A percentile compares a stretch with the other conserved stretches of the same genome.
Evolutionary conservation across 1,284 basidiomycete species (phyloP).

Genomic region (Pseudozyma thailandica): DNA sequence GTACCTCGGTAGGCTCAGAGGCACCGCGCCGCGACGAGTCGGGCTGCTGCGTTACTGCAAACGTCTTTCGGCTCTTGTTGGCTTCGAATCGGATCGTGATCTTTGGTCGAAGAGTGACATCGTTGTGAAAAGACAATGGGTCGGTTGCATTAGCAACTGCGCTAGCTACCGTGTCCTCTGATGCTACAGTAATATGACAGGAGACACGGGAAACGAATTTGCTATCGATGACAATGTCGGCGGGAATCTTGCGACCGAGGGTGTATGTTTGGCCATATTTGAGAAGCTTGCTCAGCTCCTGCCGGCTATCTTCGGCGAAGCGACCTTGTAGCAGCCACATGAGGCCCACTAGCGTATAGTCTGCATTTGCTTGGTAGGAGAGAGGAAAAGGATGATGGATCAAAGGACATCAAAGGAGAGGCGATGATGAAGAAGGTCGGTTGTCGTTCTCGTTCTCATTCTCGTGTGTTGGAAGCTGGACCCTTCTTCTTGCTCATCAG

Average conservation of each 20-base stretch:
- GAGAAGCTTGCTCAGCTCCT: conserved; percentile 46
- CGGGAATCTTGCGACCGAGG: conserved; percentile 57
- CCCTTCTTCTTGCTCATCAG: conserved; percentile 1
- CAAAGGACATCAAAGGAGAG: too few relatives aligned
- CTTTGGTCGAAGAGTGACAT: conserved; percentile 28
- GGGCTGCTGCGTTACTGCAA: conserved; percentile 19
- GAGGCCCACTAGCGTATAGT: background rate
- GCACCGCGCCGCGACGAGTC: background rate
- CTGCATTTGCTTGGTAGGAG: background rate
- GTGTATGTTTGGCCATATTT: conserved; percentile 53
- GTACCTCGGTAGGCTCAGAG: conserved; percentile 21
- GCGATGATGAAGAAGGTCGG: too few relatives aligned
- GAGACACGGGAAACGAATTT: conserved; percentile 52
- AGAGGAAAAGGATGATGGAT: background rate
- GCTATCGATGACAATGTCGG: conserved; percentile 55
- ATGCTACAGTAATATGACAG: conserved; percentile 39
- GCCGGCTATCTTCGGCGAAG: conserved; percentile 46
- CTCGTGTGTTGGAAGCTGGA: conserved; percentile 2
- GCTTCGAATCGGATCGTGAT: conserved; percentile 50
- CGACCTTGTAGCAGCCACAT: conserved; percentile 57
- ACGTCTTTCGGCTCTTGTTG: conserved; percentile 48
- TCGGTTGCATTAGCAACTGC: conserved; percentile 6
- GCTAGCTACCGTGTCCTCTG: conserved; percentile 16
- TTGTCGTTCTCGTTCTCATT: too few relatives aligned
- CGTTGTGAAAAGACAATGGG: conserved; percentile 22